Base-by-base conservation (phyloP, 108 stramenopile genomes). In the Skeletonema potamos region DNA sequence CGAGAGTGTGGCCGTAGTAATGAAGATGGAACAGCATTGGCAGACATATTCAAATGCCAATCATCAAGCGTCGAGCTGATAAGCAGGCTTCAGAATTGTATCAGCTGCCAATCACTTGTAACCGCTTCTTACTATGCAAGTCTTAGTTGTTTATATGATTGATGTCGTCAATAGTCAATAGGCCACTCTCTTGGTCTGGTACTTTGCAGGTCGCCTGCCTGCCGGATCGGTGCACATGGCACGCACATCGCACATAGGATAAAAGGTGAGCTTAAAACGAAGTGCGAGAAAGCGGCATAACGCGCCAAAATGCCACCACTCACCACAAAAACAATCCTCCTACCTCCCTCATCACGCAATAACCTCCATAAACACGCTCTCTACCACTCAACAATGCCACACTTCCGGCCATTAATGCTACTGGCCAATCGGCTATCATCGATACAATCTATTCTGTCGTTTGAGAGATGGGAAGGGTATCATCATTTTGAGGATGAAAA, bases 391-490 rank as follows among this genome's bases (percentile, higher is more conserved):
- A 51, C 48, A 51, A 71, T 73, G 64, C 51, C 72, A 39, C 56
- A 58, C 26, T 44, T 73, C 30, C 43, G 64, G 37, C 27, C 46
- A 39, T 36, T 64, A 27, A 43, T 39, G 32, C 30, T 62, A 2
- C 8, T 73, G 6, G 64, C 33, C 18, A 43, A 73, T 73, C 72
- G 56, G 36, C 30, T 73, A 28, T 24, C 39, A 1, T 68, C 66
- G 39, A 54, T 89, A 37, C 91, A 92, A 56, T 76, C 78, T 33
- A 67, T 72, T 17, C 85, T 92, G 2, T 65, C 81, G 20, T 86
- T 92, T 76, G 81, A 89, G 2, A 64, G 77, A 28, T 88, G 88
- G 87, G 54, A 80, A 9, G 70, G 73, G n/a, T 76, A 86, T 66
- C 76, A 74, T 26, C 86, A 87, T 57, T 89, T 86, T 69, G 78